Evolutionary conservation across 805 yeast genomes (phyloP).

Genomic region (Komagataella kurtzmanii): DNA sequence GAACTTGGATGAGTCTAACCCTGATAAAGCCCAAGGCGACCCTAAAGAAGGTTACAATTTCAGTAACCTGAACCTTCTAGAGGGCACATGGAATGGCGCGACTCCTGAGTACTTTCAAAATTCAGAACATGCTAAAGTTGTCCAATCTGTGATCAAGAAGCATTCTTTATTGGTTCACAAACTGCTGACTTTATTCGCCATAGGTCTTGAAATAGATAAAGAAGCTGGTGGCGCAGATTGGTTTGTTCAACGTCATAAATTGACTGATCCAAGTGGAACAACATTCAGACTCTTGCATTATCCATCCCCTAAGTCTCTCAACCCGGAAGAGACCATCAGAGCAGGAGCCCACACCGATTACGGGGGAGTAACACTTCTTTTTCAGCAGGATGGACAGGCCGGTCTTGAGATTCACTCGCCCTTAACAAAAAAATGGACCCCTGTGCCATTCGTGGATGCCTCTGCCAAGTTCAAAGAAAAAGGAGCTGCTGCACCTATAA

Average conservation of each 20-base stretch:
- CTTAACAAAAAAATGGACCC: slow-evolving; percentile 34
- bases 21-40: slow-evolving; percentile 30
- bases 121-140: slow-evolving; percentile 20
- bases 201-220: slow-evolving; percentile 45
- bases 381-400: slow-evolving; percentile 53
- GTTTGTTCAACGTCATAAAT: slow-evolving; percentile 43
- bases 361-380: slow-evolving; percentile 54
- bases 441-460: slow-evolving; percentile 41
- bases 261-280: slow-evolving; percentile 40
- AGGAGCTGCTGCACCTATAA: slow-evolving; percentile 43
- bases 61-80: slow-evolving; percentile 32
- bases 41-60: slow-evolving; percentile 62
- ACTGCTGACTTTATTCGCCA: slow-evolving; percentile 39
- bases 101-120: slow-evolving; percentile 37
- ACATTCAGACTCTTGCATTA: slow-evolving; percentile 56
- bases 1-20: slow-evolving; percentile 23
- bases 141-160: slow-evolving; percentile 16
- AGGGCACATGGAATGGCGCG: slow-evolving; percentile 25
- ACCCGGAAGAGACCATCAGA: slow-evolving; percentile 38
- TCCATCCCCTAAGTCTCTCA: slow-evolving; percentile 35
- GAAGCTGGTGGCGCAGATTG: slow-evolving; percentile 32
- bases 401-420: slow-evolving; percentile 51
- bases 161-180: slow-evolving; percentile 4
- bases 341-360: slow-evolving; percentile 82
- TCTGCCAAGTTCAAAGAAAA: slow-evolving; percentile 11